Percentiles rank a stretch among this genome's conserved stretches.
Evolutionary conservation across 2,329 filamentous ascomycete genomes (phyloP).

Genomic region (Diaporthe velutina): DNA sequence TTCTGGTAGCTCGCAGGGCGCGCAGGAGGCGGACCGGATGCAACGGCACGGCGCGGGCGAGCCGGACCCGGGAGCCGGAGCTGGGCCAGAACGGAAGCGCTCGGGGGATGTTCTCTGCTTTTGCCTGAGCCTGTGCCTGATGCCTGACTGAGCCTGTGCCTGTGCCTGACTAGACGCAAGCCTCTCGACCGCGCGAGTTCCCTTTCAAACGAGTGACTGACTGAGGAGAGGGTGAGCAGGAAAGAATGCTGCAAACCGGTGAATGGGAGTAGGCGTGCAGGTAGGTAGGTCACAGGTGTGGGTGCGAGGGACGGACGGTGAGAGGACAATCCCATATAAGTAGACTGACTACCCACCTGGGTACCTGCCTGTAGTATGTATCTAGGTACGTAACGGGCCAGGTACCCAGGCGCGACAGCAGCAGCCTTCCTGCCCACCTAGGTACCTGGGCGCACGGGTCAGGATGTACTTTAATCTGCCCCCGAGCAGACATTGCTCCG

Average conservation of each 20-base stretch:
- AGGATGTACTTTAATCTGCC: background rate
- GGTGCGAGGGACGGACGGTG: background rate
- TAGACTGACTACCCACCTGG: no score
- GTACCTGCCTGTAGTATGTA: no score
- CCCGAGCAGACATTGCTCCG: no score
- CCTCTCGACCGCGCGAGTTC: background rate
- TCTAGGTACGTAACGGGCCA: no score
- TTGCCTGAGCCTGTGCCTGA: background rate
- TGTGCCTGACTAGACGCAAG: background rate
- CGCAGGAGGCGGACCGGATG: background rate
- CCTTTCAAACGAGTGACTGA: background rate
- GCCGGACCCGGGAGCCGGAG: slow-evolving; percentile 4
- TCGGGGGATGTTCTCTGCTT: background rate
- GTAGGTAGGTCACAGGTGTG: background rate
- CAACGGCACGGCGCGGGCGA: background rate
- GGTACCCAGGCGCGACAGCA: no score
- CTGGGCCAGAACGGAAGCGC: background rate
- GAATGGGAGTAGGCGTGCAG: background rate
- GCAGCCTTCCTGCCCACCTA: background rate
- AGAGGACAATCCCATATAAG: background rate
- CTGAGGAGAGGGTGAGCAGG: background rate
- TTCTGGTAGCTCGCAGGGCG: background rate
- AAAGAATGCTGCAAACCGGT: background rate
- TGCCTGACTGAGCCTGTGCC: background rate
- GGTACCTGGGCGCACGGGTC: background rate